phyloP scores from a whole-genome alignment of 768 basidiomycete species.

The Trametes gibbosa region DNA sequence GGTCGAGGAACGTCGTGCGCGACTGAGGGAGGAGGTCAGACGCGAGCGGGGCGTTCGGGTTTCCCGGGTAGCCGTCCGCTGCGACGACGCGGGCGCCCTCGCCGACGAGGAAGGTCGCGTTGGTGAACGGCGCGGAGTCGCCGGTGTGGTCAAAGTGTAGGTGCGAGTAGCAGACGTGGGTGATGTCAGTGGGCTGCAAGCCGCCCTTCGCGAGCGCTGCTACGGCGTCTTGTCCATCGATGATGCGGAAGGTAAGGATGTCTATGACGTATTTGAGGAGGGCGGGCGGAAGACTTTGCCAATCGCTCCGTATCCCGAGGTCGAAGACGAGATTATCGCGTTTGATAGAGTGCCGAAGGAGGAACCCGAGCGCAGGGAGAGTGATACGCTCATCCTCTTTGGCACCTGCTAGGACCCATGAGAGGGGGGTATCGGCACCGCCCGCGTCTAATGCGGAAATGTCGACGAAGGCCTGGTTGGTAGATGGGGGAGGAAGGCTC shows the following conservation, averaged over 20 bases:
- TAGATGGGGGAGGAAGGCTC: conserved; percentile 38
- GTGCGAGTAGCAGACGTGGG: conserved; percentile 49
- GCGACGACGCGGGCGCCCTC: conserved; percentile 37
- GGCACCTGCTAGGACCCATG: conserved; percentile 32
- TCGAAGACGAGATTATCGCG: conserved; percentile 46
- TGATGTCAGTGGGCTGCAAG: conserved; percentile 40
- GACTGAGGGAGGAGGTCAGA: conserved; percentile 16
- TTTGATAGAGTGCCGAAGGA: conserved; percentile 43
- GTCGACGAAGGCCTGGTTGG: conserved; percentile 47
- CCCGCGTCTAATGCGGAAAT: conserved; percentile 59
- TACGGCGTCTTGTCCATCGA: conserved; percentile 31
- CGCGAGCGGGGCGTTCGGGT: conserved; percentile 32
- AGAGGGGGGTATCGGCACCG: conserved; percentile 37
- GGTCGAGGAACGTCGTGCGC: conserved; percentile 23
- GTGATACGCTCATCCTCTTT: conserved; percentile 17
- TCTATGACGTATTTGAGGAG: not conserved
- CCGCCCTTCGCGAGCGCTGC: conserved; percentile 54
- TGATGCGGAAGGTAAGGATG: conserved; percentile 3
- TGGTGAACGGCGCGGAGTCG: conserved; percentile 43
- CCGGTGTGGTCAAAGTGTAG: conserved; percentile 55
- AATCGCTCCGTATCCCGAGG: conserved; percentile 50
- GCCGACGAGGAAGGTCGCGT: conserved; percentile 48
- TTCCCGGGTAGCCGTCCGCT: conserved; percentile 40
- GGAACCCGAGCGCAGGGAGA: conserved; percentile 49
- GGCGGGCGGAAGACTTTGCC: conserved; percentile 6